Evolutionary conservation across 73 alveolate genomes (phyloP).

Genomic region (Paramecium octaurelia): DNA sequence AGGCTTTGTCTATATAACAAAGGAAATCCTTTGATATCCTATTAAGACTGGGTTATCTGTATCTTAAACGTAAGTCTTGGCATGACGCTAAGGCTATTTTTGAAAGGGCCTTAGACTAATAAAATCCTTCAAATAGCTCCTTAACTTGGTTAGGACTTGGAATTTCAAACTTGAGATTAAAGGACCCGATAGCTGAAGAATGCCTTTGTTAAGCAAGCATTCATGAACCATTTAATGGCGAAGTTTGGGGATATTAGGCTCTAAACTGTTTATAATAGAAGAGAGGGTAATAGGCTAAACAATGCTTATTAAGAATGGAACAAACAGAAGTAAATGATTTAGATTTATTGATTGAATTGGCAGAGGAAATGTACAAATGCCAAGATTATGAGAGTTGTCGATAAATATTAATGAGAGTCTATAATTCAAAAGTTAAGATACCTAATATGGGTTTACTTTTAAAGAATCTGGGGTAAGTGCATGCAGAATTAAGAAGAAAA

Average conservation of each 20-base stretch:
- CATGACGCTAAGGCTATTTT: slow-evolving; percentile 87
- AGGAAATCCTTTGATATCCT: slow-evolving; percentile 59
- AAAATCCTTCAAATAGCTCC: slow-evolving; percentile 77
- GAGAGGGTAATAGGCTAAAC: slow-evolving; percentile 54
- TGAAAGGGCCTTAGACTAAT: slow-evolving; percentile 73
- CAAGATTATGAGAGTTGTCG: slow-evolving; percentile 38
- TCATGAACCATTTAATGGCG: slow-evolving; percentile 63
- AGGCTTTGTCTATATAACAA: slow-evolving; percentile 43
- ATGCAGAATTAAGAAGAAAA: background rate
- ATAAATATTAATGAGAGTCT: slow-evolving; percentile 33
- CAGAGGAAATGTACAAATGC: slow-evolving; percentile 40
- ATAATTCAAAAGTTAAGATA: slow-evolving; percentile 18
- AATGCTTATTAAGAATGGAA: slow-evolving; percentile 45
- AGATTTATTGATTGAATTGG: slow-evolving; percentile 55
- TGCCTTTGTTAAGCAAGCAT: slow-evolving; percentile 55
- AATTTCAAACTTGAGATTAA: slow-evolving; percentile 83
- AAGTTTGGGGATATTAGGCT: slow-evolving; percentile 61
- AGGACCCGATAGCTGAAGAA: slow-evolving; percentile 71
- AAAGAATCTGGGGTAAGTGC: slow-evolving; percentile 34
- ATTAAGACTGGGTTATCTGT: slow-evolving; percentile 85
- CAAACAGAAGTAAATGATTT: slow-evolving; percentile 59
- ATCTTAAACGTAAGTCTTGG: slow-evolving; percentile 84
- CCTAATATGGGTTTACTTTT: slow-evolving; percentile 24
- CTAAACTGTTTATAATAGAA: slow-evolving; percentile 17
- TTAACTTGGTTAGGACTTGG: slow-evolving; percentile 95